phyloP scores from a whole-genome alignment of 2,329 filamentous ascomycete genomes.

The Microdochium bolleyi region DNA sequence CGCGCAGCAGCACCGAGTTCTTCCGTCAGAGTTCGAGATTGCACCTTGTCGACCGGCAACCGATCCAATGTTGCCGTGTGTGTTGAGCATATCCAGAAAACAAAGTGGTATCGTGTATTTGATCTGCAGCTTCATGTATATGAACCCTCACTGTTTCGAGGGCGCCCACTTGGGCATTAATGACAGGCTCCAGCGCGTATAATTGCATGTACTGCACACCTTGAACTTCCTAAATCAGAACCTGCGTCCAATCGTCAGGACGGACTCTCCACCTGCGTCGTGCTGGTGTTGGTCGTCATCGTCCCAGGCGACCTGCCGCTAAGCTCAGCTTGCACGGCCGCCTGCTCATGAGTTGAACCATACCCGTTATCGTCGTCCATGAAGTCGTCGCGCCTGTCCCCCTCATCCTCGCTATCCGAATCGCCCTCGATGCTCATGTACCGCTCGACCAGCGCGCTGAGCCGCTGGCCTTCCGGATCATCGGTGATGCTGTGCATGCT shows the following conservation, averaged over 20 bases:
- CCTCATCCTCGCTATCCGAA: neutral
- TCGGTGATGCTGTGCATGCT: neutral
- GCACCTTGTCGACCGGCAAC: too few relatives aligned
- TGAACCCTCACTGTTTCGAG: neutral
- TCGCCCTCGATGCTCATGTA: neutral
- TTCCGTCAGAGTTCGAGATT: too few relatives aligned
- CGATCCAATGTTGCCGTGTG: too few relatives aligned
- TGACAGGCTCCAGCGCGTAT: neutral
- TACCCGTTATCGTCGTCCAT: neutral
- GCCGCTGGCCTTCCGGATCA: constrained; percentile 3
- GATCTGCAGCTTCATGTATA: neutral
- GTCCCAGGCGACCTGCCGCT: neutral
- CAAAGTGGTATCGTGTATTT: too few relatives aligned
- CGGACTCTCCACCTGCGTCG: neutral
- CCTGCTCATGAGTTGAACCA: neutral
- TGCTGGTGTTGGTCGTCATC: neutral
- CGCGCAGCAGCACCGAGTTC: too few relatives aligned
- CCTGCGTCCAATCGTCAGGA: neutral
- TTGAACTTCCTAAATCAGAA: neutral
- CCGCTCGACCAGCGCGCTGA: constrained; percentile 14
- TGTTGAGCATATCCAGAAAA: too few relatives aligned
- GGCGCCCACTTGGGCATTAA: neutral
- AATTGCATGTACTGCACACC: neutral
- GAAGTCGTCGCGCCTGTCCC: neutral
- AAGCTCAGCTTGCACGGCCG: neutral